Evolutionary conservation across 495 filamentous ascomycete genomes (phyloP), one percentile per base, ranked within the genome.

Genomic region (Hypomontagnella submonticulosa): DNA sequence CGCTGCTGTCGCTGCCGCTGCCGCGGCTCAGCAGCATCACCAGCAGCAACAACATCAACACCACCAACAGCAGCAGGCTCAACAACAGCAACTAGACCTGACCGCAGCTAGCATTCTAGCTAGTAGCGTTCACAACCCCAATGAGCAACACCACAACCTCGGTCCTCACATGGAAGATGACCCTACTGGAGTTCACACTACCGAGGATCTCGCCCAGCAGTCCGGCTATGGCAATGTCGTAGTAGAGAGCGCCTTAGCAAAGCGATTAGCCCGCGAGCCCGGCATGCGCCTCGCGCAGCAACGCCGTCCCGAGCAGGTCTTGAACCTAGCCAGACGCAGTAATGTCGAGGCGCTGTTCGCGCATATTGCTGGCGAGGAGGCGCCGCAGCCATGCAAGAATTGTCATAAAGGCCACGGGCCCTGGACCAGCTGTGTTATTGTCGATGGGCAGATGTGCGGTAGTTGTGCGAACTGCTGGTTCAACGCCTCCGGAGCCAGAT

Each of bases 381-480:
- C 79, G 0, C 75, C 77, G 0, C 68, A 77, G 3, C 79, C 77
- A 6, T 83, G 80, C 44, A 83, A 83, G 70, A 82, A 82, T 64
- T 83, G 80, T 63, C 80, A 81, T 66, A 83, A 83, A 57, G 80
- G 80, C 15, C 80, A 83, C 27, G 80, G 80, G 0, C 80, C 80
- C 1, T 83, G 80, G 80, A 78, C 71, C 0, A 75, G 65, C 12
- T 83, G 80, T 56, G 71, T 83, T 20, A 54, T 83, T 8, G 76
- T 81, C 20, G 78, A 82, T 20, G 80, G 80, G 6, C 80, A 83
- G 66, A 81, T 83, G 79, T 83, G 80, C 34, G 79, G 80, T 4
- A 82, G 80, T 41, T 83, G 80, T 47, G 78, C 80, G 37, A 83
- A 83, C 55, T 83, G 80, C 57, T 83, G 80, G 80, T 83, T 82